These are phyloP conservation scores for Gymnopus androsaceus DNA, from an alignment of 1,284 basidiomycete genomes.

Conservation along the genomic window DNA sequence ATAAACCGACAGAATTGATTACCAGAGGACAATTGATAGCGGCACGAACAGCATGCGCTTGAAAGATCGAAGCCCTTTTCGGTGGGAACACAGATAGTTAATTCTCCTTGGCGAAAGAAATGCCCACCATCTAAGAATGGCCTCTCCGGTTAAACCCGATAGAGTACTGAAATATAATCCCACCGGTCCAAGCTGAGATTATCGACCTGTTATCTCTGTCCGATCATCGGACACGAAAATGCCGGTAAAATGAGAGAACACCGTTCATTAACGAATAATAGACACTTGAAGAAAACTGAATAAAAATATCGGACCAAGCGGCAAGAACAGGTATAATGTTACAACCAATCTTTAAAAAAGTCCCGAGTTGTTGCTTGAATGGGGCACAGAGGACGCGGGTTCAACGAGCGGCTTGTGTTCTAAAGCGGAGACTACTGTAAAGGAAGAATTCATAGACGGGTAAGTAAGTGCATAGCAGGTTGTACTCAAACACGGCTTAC, in stretches of 20 bases:
- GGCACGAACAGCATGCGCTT: no score
- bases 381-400: conserved; percentile 10
- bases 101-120: no score
- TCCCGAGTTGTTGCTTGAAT: conserved; percentile 6
- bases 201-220: neutral
- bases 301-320: conserved; percentile 1
- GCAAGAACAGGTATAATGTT: no score
- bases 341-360: neutral
- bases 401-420: neutral
- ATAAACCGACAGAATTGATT: no score
- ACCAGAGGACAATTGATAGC: no score
- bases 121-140: no score
- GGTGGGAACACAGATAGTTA: no score
- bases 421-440: neutral
- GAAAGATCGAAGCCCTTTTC: no score
- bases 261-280: neutral
- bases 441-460: neutral
- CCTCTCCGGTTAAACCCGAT: no score
- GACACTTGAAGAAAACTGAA: neutral
- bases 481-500: neutral
- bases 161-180: neutral
- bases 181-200: conserved; percentile 5
- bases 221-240: neutral
- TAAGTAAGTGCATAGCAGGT: neutral
- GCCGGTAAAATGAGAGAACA: neutral